These are phyloP conservation scores for Diaporthe sp. DNA, from an alignment of 2,329 filamentous ascomycete species.

Conservation along the genomic window DNA sequence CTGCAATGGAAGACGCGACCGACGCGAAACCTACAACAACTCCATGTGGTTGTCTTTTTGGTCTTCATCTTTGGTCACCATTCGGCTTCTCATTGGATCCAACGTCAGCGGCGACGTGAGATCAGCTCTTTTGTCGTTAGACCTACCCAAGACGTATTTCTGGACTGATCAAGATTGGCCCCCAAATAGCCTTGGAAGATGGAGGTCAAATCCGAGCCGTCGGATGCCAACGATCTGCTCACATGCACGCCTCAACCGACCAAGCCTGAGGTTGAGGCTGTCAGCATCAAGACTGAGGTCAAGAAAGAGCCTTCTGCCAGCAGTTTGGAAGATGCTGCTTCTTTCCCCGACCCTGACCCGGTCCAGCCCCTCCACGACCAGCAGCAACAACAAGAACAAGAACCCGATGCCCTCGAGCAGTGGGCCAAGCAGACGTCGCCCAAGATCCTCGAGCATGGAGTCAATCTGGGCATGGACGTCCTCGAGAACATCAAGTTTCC, in stretches of 20 bases:
- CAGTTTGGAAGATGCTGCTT: not conserved
- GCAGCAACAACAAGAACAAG: not conserved
- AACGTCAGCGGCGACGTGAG: not conserved
- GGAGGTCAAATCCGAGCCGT: not conserved
- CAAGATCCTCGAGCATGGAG: not conserved
- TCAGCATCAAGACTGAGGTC: not conserved
- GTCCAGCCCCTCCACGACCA: not conserved
- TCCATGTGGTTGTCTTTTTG: not conserved
- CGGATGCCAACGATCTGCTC: not conserved
- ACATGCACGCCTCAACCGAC: not conserved
- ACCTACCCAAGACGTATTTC: not conserved
- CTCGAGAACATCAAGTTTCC: slow-evolving; percentile 9
- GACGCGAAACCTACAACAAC: not conserved
- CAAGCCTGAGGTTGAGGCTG: not conserved
- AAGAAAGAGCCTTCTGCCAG: not conserved
- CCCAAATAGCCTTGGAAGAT: not conserved
- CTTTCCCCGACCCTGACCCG: not conserved
- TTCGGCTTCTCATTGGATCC: not conserved
- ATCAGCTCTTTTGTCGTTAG: not conserved
- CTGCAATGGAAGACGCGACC: not conserved
- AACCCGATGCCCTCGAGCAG: not conserved
- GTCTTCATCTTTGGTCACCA: not conserved
- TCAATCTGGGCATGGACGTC: not conserved
- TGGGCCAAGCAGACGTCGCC: not conserved
- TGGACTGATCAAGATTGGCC: not conserved